Conservation (phyloP, 768 basidiomycete species). For the Phanerochaete carnosa region DNA sequence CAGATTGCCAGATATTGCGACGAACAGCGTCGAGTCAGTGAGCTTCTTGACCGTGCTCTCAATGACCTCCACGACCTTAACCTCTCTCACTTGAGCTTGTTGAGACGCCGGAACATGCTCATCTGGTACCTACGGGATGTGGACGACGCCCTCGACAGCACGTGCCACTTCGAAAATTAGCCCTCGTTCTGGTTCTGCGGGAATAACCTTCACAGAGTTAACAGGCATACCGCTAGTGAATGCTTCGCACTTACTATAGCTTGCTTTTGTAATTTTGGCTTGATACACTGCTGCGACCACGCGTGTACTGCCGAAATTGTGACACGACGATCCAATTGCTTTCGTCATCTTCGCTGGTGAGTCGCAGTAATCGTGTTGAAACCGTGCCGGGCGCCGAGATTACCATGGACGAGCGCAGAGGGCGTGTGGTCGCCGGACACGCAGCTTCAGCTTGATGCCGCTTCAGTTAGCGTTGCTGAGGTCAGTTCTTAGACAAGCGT, state of each 20-base stretch:
- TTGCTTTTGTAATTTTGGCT: too few relatives aligned
- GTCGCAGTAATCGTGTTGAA: too few relatives aligned
- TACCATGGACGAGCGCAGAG: too few relatives aligned
- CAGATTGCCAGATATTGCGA: conserved; percentile 81
- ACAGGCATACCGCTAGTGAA: conserved; percentile 75
- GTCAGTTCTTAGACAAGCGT: too few relatives aligned
- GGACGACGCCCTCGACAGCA: conserved; percentile 75
- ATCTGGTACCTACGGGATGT: conserved; percentile 93
- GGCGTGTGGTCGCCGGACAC: too few relatives aligned
- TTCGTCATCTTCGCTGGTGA: too few relatives aligned
- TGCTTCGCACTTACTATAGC: conserved; percentile 48
- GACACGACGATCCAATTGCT: too few relatives aligned
- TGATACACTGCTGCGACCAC: too few relatives aligned
- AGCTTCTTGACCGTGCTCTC: conserved; percentile 88
- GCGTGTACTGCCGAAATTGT: too few relatives aligned
- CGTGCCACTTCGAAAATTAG: conserved; percentile 64
- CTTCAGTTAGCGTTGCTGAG: too few relatives aligned
- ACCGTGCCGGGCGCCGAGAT: too few relatives aligned
- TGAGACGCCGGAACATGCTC: conserved; percentile 82
- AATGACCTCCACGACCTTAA: conserved; percentile 81
- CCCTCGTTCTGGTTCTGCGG: conserved; percentile 81
- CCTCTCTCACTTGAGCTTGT: conserved; percentile 67
- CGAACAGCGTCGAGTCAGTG: conserved; percentile 76
- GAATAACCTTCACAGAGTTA: conserved; percentile 67
- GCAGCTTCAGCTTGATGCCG: too few relatives aligned